Conservation (phyloP, 306 rosid species). For the Gastrolobium villosum region DNA sequence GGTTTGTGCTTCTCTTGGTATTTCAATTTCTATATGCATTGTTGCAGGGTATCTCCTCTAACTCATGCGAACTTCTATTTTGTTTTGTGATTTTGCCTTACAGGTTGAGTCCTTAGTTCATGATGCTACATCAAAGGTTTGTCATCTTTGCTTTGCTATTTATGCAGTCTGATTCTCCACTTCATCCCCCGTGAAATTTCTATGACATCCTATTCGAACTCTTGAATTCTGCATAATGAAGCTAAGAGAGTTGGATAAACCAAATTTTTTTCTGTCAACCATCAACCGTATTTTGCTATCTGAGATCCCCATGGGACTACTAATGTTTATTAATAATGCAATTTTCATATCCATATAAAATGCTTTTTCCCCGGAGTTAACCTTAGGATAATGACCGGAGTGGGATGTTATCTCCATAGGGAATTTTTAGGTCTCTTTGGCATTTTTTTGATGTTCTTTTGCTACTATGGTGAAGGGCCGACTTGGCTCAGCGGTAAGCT, state of each 20-base stretch:
- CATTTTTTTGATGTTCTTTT: conserved; percentile 33
- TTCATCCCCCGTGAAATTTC: not conserved
- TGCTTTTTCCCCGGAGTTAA: not conserved
- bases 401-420: not conserved
- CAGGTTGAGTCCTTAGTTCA: conserved; percentile 86
- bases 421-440: conserved; percentile 1
- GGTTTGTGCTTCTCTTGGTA: conserved; percentile 63
- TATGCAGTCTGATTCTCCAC: conserved; percentile 31
- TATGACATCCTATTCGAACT: not conserved
- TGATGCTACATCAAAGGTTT: conserved; percentile 93
- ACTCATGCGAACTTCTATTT: conserved; percentile 13
- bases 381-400: conserved; percentile 3
- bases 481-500: too few species aligned
- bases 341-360: not conserved
- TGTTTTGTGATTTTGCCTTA: conserved; percentile 50
- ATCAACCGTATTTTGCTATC: conserved; percentile 3
- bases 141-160: conserved; percentile 52
- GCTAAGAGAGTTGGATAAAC: not conserved
- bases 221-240: conserved; percentile 15
- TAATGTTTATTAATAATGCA: conserved; percentile 16
- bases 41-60: conserved; percentile 26
- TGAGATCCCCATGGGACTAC: conserved; percentile 5
- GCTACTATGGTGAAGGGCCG: conserved; percentile 29
- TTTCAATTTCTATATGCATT: conserved; percentile 38
- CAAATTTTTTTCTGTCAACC: not conserved